Conservation (phyloP, 2,329 filamentous ascomycete genomes). For the Westerdykella aurantiaca region DNA sequence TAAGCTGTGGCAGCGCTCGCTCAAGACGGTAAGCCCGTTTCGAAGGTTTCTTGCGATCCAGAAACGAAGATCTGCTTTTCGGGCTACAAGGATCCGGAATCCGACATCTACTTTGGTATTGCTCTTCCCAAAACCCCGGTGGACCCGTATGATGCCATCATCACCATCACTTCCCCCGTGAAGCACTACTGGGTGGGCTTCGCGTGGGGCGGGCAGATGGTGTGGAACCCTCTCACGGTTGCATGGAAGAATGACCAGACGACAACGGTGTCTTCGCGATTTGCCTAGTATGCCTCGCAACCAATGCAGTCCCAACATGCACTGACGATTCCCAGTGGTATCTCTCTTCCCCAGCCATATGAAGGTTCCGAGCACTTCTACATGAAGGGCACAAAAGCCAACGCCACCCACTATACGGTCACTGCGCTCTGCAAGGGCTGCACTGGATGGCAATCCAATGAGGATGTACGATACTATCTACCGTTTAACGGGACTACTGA, state of each 20-base stretch:
- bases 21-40: constrained; percentile 26
- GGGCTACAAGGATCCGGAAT: constrained; percentile 23
- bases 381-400: constrained; percentile 26
- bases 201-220: constrained; percentile 30
- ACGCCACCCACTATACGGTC: constrained; percentile 31
- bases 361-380: constrained; percentile 23
- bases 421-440: constrained; percentile 27
- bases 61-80: constrained; percentile 29
- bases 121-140: constrained; percentile 24
- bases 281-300: constrained; percentile 23
- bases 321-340: constrained; percentile 21
- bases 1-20: constrained; percentile 18
- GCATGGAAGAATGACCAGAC: constrained; percentile 27
- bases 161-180: constrained; percentile 24
- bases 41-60: constrained; percentile 26
- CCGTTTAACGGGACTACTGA: constrained; percentile 22
- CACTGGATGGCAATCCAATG: constrained; percentile 26
- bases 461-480: constrained; percentile 21
- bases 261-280: constrained; percentile 24
- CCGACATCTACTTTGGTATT: constrained; percentile 26
- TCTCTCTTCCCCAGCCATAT: constrained; percentile 22
- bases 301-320: too few species aligned
- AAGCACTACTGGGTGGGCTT: constrained; percentile 26
- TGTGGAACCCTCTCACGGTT: constrained; percentile 31
- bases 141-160: constrained; percentile 29